Conservation (phyloP, 2,329 filamentous ascomycete genomes). For the Penicillium thymicola region DNA sequence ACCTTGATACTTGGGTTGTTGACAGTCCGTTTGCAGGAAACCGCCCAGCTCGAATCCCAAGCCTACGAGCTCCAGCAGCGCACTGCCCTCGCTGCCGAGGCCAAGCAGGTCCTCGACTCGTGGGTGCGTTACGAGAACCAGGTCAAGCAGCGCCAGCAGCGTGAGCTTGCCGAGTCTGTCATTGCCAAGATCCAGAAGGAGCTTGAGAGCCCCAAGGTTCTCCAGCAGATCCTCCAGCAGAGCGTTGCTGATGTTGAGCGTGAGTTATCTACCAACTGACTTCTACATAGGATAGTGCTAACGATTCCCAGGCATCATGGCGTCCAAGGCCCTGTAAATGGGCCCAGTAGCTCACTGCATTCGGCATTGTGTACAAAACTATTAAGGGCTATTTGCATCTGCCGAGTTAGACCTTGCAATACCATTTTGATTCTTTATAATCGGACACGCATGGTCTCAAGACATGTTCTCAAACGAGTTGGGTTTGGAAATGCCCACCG, state of each 20-base stretch:
- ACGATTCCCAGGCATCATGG: constrained; percentile 36
- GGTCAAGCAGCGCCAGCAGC: constrained; percentile 98
- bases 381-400: constrained; percentile 35
- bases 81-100: constrained; percentile 86
- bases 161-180: constrained; percentile 85
- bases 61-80: constrained; percentile 96
- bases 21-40: constrained; percentile 63
- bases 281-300: constrained; percentile 5
- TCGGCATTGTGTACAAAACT: constrained; percentile 43
- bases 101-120: constrained; percentile 92
- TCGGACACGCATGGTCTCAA: background rate
- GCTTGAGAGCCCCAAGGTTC: constrained; percentile 93
- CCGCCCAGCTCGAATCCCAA: constrained; percentile 90
- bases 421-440: constrained; percentile 27
- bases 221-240: constrained; percentile 98
- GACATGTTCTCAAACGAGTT: background rate
- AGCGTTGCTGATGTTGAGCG: constrained; percentile 95
- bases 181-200: constrained; percentile 99
- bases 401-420: constrained; percentile 38
- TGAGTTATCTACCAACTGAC: constrained; percentile 46
- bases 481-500: background rate
- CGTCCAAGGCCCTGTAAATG: constrained; percentile 41
- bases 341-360: constrained; percentile 30
- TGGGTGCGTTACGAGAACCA: constrained; percentile 99
- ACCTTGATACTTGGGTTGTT: constrained; percentile 4